These are phyloP conservation scores for Artemisia tridentata DNA, from an alignment of 129 eudicot genomes.

Conservation along the genomic window DNA sequence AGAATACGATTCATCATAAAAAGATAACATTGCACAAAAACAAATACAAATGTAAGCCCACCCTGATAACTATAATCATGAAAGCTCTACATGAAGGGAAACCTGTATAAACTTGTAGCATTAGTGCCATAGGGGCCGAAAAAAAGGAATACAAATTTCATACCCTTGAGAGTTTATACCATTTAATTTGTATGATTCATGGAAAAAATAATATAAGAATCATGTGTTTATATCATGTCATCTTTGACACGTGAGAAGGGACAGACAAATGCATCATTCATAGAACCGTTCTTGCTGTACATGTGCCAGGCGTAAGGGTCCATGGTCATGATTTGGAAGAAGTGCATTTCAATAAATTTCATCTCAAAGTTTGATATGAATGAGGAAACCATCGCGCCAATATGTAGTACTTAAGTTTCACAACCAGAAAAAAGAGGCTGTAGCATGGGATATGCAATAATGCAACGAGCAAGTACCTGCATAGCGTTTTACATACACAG, in stretches of 20 bases:
- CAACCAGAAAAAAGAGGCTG: slow-evolving; percentile 40
- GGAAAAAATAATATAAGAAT: neutral
- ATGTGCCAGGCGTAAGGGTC: no score
- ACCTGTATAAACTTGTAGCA: neutral
- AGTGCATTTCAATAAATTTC: neutral
- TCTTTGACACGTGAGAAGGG: neutral
- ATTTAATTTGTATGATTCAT: neutral
- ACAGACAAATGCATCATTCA: neutral
- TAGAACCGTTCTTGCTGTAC: neutral
- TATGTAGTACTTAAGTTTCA: slow-evolving; percentile 46
- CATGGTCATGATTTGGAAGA: neutral
- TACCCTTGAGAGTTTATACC: neutral
- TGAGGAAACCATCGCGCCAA: slow-evolving; percentile 64
- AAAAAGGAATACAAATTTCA: neutral
- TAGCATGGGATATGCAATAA: slow-evolving; percentile 72
- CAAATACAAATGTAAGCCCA: no score
- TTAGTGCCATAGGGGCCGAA: neutral
- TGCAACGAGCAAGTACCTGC: slow-evolving; percentile 51
- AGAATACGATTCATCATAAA: no score
- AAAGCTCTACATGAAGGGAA: neutral
- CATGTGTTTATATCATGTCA: neutral
- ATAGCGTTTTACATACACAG: neutral
- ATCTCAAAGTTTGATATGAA: slow-evolving; percentile 42
- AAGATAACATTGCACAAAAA: no score
- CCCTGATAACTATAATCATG: no score